Evolutionary conservation across 768 basidiomycete species (phyloP).

Genomic region (Russula earlei): DNA sequence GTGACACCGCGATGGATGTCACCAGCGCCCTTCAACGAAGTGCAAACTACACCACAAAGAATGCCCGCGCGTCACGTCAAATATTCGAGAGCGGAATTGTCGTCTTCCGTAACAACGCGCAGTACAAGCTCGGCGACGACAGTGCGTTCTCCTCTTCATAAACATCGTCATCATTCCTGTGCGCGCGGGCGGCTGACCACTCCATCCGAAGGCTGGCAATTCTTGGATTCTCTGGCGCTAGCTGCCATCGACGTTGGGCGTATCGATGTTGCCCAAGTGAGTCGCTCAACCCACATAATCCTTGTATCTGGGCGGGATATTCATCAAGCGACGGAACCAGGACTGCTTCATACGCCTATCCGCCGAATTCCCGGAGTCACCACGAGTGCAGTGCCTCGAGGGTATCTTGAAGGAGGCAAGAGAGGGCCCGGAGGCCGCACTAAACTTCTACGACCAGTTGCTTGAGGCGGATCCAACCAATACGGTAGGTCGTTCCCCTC

Average conservation of each 20-base stretch:
- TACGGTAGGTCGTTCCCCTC: slow-evolving; percentile 41
- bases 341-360: slow-evolving; percentile 52
- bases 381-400: slow-evolving; percentile 65
- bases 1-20: slow-evolving; percentile 24
- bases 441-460: slow-evolving; percentile 53
- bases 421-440: slow-evolving; percentile 44
- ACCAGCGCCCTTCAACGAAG: slow-evolving; percentile 28
- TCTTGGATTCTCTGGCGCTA: slow-evolving; percentile 70
- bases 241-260: slow-evolving; percentile 72
- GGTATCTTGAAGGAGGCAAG: slow-evolving; percentile 74
- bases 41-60: slow-evolving; percentile 27
- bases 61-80: slow-evolving; percentile 27
- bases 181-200: neutral
- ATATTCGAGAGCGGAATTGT: slow-evolving; percentile 27
- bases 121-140: slow-evolving; percentile 27
- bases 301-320: neutral
- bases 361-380: slow-evolving; percentile 66
- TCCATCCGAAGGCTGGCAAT: slow-evolving; percentile 53
- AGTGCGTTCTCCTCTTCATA: slow-evolving; percentile 12
- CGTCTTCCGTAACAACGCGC: slow-evolving; percentile 25
- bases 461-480: slow-evolving; percentile 60
- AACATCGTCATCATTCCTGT: neutral
- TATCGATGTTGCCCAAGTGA: slow-evolving; percentile 65
- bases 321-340: slow-evolving; percentile 27
- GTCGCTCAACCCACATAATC: slow-evolving; percentile 21